A percentile compares a stretch with the other conserved stretches of the same genome.
phyloP scores from a whole-genome alignment of 345 rosid genomes.

The Crucihimalaya himalaica region DNA sequence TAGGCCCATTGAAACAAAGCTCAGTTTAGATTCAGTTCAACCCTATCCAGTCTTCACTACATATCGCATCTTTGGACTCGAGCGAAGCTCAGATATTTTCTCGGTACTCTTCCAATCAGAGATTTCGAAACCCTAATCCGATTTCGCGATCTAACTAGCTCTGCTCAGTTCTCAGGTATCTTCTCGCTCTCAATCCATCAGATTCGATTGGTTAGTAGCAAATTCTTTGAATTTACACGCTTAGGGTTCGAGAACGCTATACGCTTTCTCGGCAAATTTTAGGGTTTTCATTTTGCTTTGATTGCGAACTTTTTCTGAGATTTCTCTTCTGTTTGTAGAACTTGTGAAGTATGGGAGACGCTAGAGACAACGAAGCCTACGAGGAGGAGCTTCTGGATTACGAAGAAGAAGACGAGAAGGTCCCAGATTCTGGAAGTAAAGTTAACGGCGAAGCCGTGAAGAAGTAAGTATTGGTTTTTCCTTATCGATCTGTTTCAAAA shows the following conservation, averaged over 20 bases:
- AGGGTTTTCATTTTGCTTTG: neutral
- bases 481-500: neutral
- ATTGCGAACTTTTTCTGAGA: neutral
- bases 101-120: slow-evolving; percentile 38
- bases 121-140: slow-evolving; percentile 50
- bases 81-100: slow-evolving; percentile 10
- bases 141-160: slow-evolving; percentile 19
- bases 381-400: slow-evolving; percentile 99
- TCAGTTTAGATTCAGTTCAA: neutral
- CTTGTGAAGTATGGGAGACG: slow-evolving; percentile 70
- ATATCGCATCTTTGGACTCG: neutral
- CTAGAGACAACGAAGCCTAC: slow-evolving; percentile 93
- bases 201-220: neutral
- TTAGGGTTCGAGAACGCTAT: neutral
- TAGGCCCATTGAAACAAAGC: slow-evolving; percentile 6
- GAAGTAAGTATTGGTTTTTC: slow-evolving; percentile 54
- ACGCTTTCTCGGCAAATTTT: neutral
- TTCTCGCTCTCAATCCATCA: neutral
- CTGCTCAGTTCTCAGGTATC: slow-evolving; percentile 42
- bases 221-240: neutral
- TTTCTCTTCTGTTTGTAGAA: neutral
- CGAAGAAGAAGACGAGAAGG: slow-evolving; percentile 95
- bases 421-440: slow-evolving; percentile 66
- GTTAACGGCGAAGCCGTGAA: slow-evolving; percentile 86
- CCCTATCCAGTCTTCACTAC: neutral